Percentiles rank a stretch among this genome's conserved stretches.
phyloP scores from a whole-genome alignment of 306 rosid genomes.

The Gillenia trifoliata region DNA sequence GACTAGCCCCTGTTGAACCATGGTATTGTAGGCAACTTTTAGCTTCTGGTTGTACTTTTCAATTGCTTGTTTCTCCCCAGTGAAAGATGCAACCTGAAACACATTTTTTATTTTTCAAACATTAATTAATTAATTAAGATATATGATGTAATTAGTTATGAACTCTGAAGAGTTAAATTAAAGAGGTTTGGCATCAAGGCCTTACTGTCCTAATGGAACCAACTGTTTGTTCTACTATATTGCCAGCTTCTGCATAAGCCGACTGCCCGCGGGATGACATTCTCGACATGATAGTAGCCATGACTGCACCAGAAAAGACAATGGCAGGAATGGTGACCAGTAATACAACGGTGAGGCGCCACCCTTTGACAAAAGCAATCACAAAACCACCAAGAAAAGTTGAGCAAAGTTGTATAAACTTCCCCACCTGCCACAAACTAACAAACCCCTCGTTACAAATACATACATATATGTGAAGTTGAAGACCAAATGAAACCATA shows the following conservation, averaged over 20 bases:
- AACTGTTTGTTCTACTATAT: slow-evolving; percentile 74
- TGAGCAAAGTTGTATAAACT: slow-evolving; percentile 62
- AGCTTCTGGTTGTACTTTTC: slow-evolving; percentile 59
- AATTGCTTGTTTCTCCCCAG: slow-evolving; percentile 71
- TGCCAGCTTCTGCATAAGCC: slow-evolving; percentile 91
- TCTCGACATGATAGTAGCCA: slow-evolving; percentile 38
- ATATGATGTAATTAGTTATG: neutral
- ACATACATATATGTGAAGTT: neutral
- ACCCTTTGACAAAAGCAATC: slow-evolving; percentile 60
- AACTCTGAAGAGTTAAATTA: neutral
- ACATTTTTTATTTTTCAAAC: neutral
- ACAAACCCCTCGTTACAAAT: neutral
- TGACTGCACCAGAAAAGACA: slow-evolving; percentile 40
- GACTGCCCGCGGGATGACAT: slow-evolving; percentile 72
- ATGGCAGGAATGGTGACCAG: slow-evolving; percentile 58
- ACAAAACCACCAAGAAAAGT: slow-evolving; percentile 72
- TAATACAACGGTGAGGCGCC: slow-evolving; percentile 63
- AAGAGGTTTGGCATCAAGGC: neutral
- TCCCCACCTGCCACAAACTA: slow-evolving; percentile 64
- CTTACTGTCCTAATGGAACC: slow-evolving; percentile 85
- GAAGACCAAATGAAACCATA: too few relatives aligned
- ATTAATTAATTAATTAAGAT: neutral
- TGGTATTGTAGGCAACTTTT: slow-evolving; percentile 45
- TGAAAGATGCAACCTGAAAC: slow-evolving; percentile 72
- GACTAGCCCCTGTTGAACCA: slow-evolving; percentile 62